These are phyloP conservation scores for Chionographis japonica DNA, from an alignment of 106 monocot species.

Conservation along the genomic window DNA sequence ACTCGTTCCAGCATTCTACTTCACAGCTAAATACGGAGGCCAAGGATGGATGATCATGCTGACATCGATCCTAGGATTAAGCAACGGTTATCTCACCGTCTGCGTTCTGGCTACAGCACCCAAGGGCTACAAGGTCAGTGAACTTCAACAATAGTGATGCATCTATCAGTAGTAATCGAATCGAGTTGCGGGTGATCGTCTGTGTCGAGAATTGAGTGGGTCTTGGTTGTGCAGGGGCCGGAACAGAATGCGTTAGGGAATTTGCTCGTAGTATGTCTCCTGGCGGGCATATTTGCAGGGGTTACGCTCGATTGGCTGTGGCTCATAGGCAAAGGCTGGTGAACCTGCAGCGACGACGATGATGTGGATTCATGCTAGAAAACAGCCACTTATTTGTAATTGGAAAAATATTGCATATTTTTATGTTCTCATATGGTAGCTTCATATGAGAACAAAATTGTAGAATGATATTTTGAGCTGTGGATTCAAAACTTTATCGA, in stretches of 20 bases:
- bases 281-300: constrained; percentile 64
- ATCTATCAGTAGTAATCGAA: constrained; percentile 1
- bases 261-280: constrained; percentile 48
- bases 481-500: too few relatives aligned
- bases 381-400: too few relatives aligned
- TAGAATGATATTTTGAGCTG: too few relatives aligned
- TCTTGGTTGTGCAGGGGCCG: constrained; percentile 49
- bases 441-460: too few relatives aligned
- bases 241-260: constrained; percentile 83
- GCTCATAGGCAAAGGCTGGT: constrained; percentile 91
- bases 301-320: constrained; percentile 79
- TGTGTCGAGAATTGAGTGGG: background rate
- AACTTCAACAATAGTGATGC: background rate
- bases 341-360: constrained; percentile 5
- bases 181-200: background rate
- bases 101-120: constrained; percentile 53
- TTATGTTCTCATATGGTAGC: too few relatives aligned
- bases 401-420: too few relatives aligned
- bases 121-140: constrained; percentile 69
- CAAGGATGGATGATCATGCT: constrained; percentile 67
- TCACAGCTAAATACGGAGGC: constrained; percentile 68
- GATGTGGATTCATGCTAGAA: too few relatives aligned
- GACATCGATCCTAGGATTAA: constrained; percentile 48
- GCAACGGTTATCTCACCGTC: constrained; percentile 64
- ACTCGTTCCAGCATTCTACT: constrained; percentile 85